A percentile compares a stretch with the other conserved stretches of the same genome.
These are phyloP conservation scores for Lipomyces yamanashiensis DNA, from an alignment of 805 yeast genomes.

Conservation along the genomic window DNA sequence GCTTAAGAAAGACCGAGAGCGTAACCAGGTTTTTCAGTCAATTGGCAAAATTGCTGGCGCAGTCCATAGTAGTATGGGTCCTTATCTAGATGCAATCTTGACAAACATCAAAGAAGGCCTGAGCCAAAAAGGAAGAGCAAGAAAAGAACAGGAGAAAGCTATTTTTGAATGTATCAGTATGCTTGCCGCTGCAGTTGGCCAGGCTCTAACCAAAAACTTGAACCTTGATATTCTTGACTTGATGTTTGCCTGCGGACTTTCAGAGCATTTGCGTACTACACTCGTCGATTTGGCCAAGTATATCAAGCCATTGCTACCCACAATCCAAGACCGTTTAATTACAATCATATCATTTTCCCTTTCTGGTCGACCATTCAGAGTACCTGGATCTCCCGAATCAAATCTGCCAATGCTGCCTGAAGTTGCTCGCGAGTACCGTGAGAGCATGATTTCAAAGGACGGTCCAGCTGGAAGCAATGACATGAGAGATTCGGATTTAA, in stretches of 20 bases:
- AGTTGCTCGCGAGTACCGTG: conserved; percentile 79
- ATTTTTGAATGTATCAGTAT: conserved; percentile 87
- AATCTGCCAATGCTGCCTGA: conserved; percentile 47
- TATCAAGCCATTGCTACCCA: conserved; percentile 78
- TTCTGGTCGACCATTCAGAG: conserved; percentile 78
- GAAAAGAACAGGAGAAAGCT: conserved; percentile 81
- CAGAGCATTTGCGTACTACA: conserved; percentile 80
- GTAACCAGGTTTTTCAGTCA: conserved; percentile 73
- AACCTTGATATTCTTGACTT: conserved; percentile 79
- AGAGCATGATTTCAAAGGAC: conserved; percentile 70
- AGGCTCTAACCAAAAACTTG: conserved; percentile 86
- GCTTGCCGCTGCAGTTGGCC: conserved; percentile 86
- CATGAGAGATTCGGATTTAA: conserved; percentile 54
- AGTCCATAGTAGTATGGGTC: conserved; percentile 81
- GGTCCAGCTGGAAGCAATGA: conserved; percentile 56
- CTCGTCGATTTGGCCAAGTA: conserved; percentile 67
- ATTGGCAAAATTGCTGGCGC: conserved; percentile 82
- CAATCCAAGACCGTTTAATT: conserved; percentile 71
- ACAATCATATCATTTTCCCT: conserved; percentile 73
- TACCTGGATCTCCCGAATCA: conserved; percentile 84
- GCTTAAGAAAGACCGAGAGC: conserved; percentile 74
- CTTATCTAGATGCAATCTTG: conserved; percentile 85
- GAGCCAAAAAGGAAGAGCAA: conserved; percentile 57
- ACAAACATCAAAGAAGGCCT: conserved; percentile 83
- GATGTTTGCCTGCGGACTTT: conserved; percentile 79